Base-by-base conservation (phyloP, 176 grass and related monocot species). In the Cenchrus purpureus region DNA sequence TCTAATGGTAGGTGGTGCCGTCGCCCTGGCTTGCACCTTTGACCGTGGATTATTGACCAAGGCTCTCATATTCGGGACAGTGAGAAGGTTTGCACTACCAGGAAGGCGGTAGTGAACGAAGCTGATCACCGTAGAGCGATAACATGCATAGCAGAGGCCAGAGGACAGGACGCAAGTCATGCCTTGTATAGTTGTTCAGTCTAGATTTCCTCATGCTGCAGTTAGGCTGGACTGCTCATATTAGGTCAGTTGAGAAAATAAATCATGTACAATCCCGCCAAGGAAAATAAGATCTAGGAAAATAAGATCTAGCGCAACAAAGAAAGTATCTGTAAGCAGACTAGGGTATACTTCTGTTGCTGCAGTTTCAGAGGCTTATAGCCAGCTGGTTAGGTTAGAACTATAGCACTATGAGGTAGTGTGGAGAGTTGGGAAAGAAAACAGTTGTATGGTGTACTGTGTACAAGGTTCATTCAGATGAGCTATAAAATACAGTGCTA, bases 21-120 rank as follows among this genome's bases (percentile, higher is more conserved):
- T 99, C 4, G 93, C 93, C 7, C 76, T 99, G 17, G 91, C 90
- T 2, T 99, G 89, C 83, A 94, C 87, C 37, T 86, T 99, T 0
- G 97, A 99, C 81, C 86, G 79, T 84, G 97, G 97, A 44, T 79
- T 99, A 8, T 53, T 99, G 53, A 96, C 91, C 62, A 99, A 96
- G 71, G 91, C 93, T 0, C 49, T 94, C 53, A 94, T 99, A 76
- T 96, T 99, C 7, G 93, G 97, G 6, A 92, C 89, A 0, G 97
- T 93, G 4, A 89, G 97, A 83, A 93, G 94, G 76, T 99, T 99
- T 80, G 97, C 97, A 22, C 84, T 83, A 0, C 83, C 91, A 37
- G 90, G 91, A 78, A 99, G 87, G 71, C 82, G 85, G 87, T 90
- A 93, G 68, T 53, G 63, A 48, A 76, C 65, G 22, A 68, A 79